Base-by-base conservation (phyloP, 2,329 filamentous ascomycete genomes). In the Dothiorella sarmentorum region DNA sequence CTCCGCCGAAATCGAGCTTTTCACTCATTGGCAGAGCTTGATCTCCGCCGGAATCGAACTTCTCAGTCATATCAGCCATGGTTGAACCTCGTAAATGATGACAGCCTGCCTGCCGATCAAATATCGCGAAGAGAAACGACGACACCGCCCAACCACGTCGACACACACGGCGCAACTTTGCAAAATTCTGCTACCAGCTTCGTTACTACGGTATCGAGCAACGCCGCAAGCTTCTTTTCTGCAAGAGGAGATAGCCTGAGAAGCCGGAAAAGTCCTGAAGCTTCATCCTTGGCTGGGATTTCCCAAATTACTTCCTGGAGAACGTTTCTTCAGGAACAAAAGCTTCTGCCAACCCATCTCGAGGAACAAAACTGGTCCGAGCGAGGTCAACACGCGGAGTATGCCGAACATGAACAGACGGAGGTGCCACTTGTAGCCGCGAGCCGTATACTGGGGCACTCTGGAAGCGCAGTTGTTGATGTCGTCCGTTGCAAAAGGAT, bases 361-460 rank as follows among this genome's bases (percentile, higher is more conserved):
- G 71, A 13, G 65, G 68, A 26, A 68, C 64, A 18, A 53, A 66
- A 43, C 49, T 73, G 35, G 68, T 69, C 55, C 66, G 66, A 43
- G 64, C 67, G 22, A 60, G 67, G 11, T 60, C 64, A 29, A 37
- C 47, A 52, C 6, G 59, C 40, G 13, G 62, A 64, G 26, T 57
- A 26, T 13, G 2, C 15, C 13, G 44, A 56, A 15, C 38, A 42
- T 6, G 27, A 51, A 2, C 2, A 26, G 17, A 6, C 17, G 2
- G 20, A 58, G 1, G 60, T 67, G 10, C 59, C 62, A 2, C n/a
- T 59, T 7, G n/a, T 35, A 17, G 3, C 13, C 51, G 4, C 37
- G 10, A 55, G 56, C 3, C 5, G n/a, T 5, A 4, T 40, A 0
- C 56, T 66, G 18, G 64, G 63, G 1, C 55, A 51, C 18, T 58